Conservation (phyloP, 2,329 filamentous ascomycete species). For the Paecilomyces sp. region DNA sequence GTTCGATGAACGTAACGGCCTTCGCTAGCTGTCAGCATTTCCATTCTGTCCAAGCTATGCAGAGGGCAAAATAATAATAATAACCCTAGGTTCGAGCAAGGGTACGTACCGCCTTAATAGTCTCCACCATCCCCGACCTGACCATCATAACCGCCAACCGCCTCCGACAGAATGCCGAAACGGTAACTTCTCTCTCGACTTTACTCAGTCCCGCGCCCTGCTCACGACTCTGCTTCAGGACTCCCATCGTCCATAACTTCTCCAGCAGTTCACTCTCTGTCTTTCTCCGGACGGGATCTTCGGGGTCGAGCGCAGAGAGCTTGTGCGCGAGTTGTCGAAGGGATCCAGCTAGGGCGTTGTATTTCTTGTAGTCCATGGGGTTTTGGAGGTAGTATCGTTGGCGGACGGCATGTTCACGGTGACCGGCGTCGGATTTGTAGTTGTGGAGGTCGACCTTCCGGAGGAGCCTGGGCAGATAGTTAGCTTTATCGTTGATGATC, state of each 20-base stretch:
- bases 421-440: conserved; percentile 80
- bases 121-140: conserved; percentile 83
- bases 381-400: conserved; percentile 89
- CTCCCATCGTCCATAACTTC: conserved; percentile 89
- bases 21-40: conserved; percentile 11
- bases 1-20: conserved; percentile 74
- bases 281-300: conserved; percentile 69
- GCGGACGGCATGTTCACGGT: conserved; percentile 73
- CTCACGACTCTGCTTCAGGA: conserved; percentile 68
- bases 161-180: conserved; percentile 78
- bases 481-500: background rate
- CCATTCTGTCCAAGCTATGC: background rate
- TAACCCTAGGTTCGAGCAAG: too few species aligned
- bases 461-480: conserved; percentile 53
- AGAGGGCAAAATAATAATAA: background rate
- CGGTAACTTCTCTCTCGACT: conserved; percentile 82
- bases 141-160: conserved; percentile 88
- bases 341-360: conserved; percentile 64
- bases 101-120: conserved; percentile 60
- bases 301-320: conserved; percentile 71
- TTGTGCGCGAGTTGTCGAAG: conserved; percentile 84
- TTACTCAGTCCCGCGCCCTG: conserved; percentile 61
- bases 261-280: conserved; percentile 81
- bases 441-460: conserved; percentile 89
- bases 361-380: conserved; percentile 71